Conservation (phyloP, 1,284 basidiomycete species). For the Cryptococcus maquisensis region DNA sequence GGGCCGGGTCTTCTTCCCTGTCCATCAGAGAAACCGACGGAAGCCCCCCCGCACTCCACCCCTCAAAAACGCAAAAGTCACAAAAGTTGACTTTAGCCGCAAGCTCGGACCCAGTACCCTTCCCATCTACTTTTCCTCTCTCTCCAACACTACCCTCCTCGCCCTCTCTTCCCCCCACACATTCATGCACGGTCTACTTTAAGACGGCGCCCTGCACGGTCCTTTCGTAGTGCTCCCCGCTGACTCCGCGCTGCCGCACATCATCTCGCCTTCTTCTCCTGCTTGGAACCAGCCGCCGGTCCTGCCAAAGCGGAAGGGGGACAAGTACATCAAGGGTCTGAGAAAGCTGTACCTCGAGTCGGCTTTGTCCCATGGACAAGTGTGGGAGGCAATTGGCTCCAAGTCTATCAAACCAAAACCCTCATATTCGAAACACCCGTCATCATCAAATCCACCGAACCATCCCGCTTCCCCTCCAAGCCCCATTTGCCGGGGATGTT, state of each 20-base stretch:
- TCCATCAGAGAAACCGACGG: no score
- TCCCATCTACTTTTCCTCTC: neutral
- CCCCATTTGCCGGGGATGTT: neutral
- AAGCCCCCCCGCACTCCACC: no score
- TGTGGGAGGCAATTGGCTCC: neutral
- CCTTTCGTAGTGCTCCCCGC: neutral
- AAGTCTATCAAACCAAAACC: neutral
- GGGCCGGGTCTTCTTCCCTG: no score
- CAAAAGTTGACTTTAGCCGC: no score
- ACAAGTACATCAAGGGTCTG: neutral
- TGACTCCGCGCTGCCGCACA: neutral
- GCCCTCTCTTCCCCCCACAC: neutral
- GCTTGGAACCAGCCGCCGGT: neutral
- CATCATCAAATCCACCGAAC: neutral
- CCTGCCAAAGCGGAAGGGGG: neutral
- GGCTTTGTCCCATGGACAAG: neutral
- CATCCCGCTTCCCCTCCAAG: neutral
- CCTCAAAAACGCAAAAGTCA: no score
- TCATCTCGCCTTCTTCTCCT: neutral
- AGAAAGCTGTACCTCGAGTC: neutral
- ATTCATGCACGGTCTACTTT: neutral
- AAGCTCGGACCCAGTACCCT: neutral
- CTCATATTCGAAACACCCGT: neutral
- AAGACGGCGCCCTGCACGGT: neutral
- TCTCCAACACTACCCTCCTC: neutral